Evolutionary conservation across 495 filamentous ascomycete genomes (phyloP), one percentile per base, ranked within the genome.

Genomic region (Annulohypoxylon nitens): DNA sequence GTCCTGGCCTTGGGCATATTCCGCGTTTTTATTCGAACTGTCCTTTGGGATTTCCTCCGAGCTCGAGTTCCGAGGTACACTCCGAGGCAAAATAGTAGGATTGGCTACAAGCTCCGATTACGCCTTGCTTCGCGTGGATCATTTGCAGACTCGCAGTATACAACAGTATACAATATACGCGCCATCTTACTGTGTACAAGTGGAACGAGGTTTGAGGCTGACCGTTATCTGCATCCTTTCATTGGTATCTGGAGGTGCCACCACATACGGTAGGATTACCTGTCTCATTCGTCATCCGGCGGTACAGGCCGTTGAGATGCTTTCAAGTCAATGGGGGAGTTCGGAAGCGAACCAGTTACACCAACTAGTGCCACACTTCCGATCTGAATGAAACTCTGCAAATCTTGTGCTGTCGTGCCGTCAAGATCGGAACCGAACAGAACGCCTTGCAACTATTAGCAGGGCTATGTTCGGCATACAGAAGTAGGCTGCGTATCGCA

Each of bases 81-180:
- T 63, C 71, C 71, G 66, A 74, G 43, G 26, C 7, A 39, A 47
- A 14, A 18, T 36, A n/a, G 12, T 11, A 16, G 16, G 45, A 64
- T 48, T 55, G 25, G 20, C 43, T 64, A 12, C 18, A 10, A 64
- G 45, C 61, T 71, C 69, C 69, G 69, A 64, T 64, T 54, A 0
- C 61, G 62, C 68, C 61, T 60, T 64, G 37, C 37, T 60, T 43
- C 37, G 10, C 36, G 36, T 12, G 18, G 20, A 37, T 34, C n/a
- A n/a, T 37, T 26, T 8, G 16, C 37, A 43, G 11, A 30, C 30
- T 30, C 30, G 30, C 30, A 30, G 30, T 30, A 30, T 30, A 30
- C 30, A 30, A 30, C 30, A 30, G 3, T 30, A 36, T 18, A 43
- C 39, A 43, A 5, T 14, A 43, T 43, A 43, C 12, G 20, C 18